Conservation (phyloP, 2,329 filamentous ascomycete species). For the Trichoderma aggressivum region DNA sequence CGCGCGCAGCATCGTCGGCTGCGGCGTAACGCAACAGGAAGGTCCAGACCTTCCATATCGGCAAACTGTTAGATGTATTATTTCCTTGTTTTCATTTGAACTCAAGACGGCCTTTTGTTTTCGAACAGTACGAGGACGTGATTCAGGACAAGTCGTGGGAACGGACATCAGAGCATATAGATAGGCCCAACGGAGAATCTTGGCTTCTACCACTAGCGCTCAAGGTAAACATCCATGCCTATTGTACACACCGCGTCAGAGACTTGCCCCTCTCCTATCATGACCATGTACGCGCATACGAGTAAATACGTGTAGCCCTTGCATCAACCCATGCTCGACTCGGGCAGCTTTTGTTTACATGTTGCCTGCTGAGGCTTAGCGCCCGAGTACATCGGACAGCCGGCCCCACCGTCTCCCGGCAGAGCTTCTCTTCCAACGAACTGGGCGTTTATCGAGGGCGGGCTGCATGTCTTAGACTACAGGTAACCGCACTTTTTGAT, state of each 20-base stretch:
- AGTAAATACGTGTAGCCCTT: conserved; percentile 9
- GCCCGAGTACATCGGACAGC: conserved; percentile 21
- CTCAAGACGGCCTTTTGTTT: background rate
- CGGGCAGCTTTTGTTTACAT: conserved; percentile 42
- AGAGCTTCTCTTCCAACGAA: conserved; percentile 27
- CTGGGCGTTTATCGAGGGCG: conserved; percentile 7
- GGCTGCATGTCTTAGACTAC: background rate
- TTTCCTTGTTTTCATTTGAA: background rate
- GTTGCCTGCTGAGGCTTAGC: conserved; percentile 41
- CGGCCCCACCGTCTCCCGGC: conserved; percentile 27
- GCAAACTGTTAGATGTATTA: background rate
- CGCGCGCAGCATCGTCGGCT: conserved; percentile 44
- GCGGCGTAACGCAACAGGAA: conserved; percentile 55
- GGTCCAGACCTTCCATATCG: conserved; percentile 40
- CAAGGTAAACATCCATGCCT: background rate
- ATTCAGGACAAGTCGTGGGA: background rate
- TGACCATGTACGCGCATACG: background rate
- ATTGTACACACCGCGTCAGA: conserved; percentile 6
- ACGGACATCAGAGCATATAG: background rate
- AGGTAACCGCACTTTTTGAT: background rate
- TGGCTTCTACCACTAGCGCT: background rate
- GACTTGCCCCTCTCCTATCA: conserved; percentile 3
- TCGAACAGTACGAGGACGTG: background rate
- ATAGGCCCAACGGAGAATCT: background rate
- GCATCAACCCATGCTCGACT: background rate